Evolutionary conservation across 306 rosid genomes (phyloP), one percentile per base, ranked within the genome.

Genomic region (Quercus rubra): DNA sequence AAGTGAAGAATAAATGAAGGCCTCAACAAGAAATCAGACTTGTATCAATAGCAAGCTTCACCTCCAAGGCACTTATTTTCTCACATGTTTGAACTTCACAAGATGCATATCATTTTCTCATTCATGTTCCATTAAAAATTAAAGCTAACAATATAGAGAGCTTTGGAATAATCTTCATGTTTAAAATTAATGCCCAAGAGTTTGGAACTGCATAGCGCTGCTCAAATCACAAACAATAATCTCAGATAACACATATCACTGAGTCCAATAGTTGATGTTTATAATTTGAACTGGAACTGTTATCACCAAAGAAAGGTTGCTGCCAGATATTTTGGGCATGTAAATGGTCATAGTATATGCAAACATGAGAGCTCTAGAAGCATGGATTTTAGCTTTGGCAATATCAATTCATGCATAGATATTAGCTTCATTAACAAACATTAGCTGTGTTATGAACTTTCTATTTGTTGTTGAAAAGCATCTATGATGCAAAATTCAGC

Each of bases 401-500:
- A 67, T 33, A 35, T 67, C 6, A 19, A 4, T 35, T 67, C 38
- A 18, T 31, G 30, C 31, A 25, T 27, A 19, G 51, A 35, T 67
- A 0, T 67, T 35, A 67, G 23, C 25, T 23, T 35, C 3, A 28
- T 28, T 28, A 2, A 63, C 38, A 63, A 63, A 2, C 3, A 67
- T 33, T 67, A 67, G 11, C 72, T 33, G 6, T 35, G 35, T 64
- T 28, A 19, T 35, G 15, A 27, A 35, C 61, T 30, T 62, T 49
- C 31, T 23, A 52, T 54, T 31, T 5, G 15, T 13, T 8, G 59
- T 12, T 51, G 49, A 14, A 6, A 68, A 11, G 2, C 27, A 23
- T 58, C 18, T 6, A 76, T 27, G 69, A 59, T 43, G 17, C 20
- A 82, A 79, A 69, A n/a, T 78, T 66, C 69, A 3, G 28, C 91